Conservation (phyloP, 495 filamentous ascomycete species). For the Beverwykella pulmonaria region DNA sequence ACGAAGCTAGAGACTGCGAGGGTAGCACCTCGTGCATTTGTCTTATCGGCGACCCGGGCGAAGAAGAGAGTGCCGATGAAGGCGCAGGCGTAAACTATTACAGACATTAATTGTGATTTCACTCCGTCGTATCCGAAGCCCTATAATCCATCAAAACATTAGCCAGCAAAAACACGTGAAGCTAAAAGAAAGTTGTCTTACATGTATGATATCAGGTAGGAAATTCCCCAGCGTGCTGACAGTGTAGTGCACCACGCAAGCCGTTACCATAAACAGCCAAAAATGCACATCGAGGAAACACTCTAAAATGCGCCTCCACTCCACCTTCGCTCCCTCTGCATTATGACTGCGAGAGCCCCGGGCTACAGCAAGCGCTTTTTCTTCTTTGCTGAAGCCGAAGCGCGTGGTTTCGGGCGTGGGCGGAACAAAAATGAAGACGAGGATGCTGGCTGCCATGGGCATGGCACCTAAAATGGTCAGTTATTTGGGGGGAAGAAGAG, state of each 20-base stretch:
- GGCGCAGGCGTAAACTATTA: slow-evolving; percentile 12
- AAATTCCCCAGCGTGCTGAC: not conserved
- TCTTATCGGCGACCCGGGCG: slow-evolving; percentile 6
- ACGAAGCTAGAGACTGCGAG: not conserved
- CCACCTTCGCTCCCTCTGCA: not conserved
- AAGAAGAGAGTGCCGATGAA: slow-evolving; percentile 1
- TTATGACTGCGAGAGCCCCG: not conserved
- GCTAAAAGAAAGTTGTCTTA: not conserved
- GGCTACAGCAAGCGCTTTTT: not conserved
- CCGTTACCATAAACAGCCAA: not conserved
- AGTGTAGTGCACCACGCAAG: not conserved
- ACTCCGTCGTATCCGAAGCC: slow-evolving; percentile 9
- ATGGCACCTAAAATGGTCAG: no score
- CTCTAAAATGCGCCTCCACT: not conserved
- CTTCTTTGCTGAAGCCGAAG: not conserved
- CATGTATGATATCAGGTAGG: slow-evolving; percentile 1
- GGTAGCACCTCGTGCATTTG: slow-evolving; percentile 1
- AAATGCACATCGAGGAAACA: not conserved
- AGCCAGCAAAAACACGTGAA: not conserved
- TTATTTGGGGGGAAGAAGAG: no score
- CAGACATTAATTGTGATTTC: slow-evolving; percentile 9
- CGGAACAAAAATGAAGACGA: slow-evolving; percentile 1
- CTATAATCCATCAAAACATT: not conserved
- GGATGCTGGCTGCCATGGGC: not conserved
- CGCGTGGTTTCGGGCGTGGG: not conserved